Conservation (phyloP, 2,329 filamentous ascomycete genomes). For the Lithohypha guttulata region DNA sequence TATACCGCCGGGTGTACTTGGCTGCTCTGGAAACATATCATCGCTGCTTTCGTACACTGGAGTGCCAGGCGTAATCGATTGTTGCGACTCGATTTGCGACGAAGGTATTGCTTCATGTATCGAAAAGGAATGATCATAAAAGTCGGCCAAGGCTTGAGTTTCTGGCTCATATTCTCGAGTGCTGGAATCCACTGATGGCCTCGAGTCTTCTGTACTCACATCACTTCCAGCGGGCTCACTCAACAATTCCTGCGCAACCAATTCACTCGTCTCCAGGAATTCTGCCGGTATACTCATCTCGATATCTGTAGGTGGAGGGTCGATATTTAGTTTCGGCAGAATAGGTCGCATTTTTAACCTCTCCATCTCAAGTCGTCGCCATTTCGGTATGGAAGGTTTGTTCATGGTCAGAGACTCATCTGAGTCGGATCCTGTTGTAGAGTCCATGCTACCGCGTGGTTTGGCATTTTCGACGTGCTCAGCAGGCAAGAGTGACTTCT, state of each 20-base stretch:
- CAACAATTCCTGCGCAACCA: constrained; percentile 4
- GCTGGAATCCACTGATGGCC: constrained; percentile 18
- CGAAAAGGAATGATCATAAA: constrained; percentile 68
- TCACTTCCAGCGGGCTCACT: constrained; percentile 19
- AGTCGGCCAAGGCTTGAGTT: constrained; percentile 44
- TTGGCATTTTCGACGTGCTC: constrained; percentile 14
- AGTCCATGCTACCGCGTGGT: neutral
- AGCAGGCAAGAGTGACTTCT: constrained; percentile 17
- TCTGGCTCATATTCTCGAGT: constrained; percentile 15
- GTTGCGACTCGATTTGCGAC: constrained; percentile 41
- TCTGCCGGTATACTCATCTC: constrained; percentile 19
- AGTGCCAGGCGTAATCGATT: constrained; percentile 19
- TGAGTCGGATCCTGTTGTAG: constrained; percentile 1
- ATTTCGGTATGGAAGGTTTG: constrained; percentile 12
- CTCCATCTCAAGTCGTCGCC: constrained; percentile 19
- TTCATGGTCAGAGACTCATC: constrained; percentile 1
- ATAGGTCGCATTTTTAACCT: constrained; percentile 20
- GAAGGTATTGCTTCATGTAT: constrained; percentile 56
- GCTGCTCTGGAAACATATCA: constrained; percentile 17
- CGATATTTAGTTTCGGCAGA: constrained; percentile 18
- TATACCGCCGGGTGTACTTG: constrained; percentile 14
- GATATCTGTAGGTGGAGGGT: constrained; percentile 16
- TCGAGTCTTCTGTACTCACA: constrained; percentile 17
- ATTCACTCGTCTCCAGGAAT: constrained; percentile 11
- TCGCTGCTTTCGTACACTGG: constrained; percentile 20